phyloP scores from a whole-genome alignment of 2,329 filamentous ascomycete genomes.

The Massarina eburnea region DNA sequence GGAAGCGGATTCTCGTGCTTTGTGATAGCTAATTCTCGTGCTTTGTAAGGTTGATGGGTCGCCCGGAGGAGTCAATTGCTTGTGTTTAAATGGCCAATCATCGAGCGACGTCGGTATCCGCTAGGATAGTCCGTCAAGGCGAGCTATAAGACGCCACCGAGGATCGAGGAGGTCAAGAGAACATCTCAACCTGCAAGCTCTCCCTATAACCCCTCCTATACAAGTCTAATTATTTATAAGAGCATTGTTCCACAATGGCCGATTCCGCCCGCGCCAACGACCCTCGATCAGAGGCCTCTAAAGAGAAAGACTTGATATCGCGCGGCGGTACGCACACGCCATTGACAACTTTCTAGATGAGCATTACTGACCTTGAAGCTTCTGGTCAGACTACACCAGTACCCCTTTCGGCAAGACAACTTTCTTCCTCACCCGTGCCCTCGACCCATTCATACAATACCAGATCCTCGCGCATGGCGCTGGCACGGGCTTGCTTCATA shows the following conservation, averaged over 20 bases:
- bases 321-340: slow-evolving; percentile 36
- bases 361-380: not conserved
- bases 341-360: not conserved
- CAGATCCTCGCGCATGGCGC: slow-evolving; percentile 49
- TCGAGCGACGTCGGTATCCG: too few relatives aligned
- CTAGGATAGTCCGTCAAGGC: too few relatives aligned
- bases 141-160: too few relatives aligned
- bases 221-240: not conserved
- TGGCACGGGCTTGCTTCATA: slow-evolving; percentile 48
- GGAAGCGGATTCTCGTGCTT: too few relatives aligned
- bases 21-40: too few relatives aligned
- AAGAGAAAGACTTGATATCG: slow-evolving; percentile 40
- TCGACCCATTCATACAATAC: slow-evolving; percentile 54
- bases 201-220: too few relatives aligned
- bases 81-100: too few relatives aligned
- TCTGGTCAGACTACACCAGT: slow-evolving; percentile 12
- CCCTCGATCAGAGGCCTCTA: slow-evolving; percentile 32
- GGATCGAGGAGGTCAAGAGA: too few relatives aligned
- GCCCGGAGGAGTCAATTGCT: too few relatives aligned
- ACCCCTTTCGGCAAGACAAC: slow-evolving; percentile 42
- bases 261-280: slow-evolving; percentile 14
- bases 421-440: slow-evolving; percentile 51
- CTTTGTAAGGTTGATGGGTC: too few relatives aligned
- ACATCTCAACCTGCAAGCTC: too few relatives aligned
- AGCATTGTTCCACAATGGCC: not conserved